Conservation (phyloP, 2,329 filamentous ascomycete species). For the Phoma sp. region DNA sequence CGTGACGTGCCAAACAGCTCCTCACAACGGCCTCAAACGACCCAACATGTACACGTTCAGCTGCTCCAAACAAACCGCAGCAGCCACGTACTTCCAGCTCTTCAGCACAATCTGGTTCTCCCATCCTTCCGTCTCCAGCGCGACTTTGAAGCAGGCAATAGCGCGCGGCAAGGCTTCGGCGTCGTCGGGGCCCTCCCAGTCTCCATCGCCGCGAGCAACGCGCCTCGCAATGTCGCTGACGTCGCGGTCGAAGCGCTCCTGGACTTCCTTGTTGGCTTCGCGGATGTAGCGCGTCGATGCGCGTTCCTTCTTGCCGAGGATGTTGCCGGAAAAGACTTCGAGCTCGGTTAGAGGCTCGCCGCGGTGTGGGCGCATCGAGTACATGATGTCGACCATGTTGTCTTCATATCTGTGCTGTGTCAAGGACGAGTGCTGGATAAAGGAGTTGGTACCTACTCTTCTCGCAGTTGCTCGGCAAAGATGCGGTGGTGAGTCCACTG, state of each 20-base stretch:
- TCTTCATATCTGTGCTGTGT: constrained; percentile 57
- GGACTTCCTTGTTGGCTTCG: constrained; percentile 44
- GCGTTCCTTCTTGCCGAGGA: constrained; percentile 58
- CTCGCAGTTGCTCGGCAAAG: constrained; percentile 53
- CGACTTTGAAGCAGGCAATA: constrained; percentile 58
- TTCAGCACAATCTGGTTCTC: constrained; percentile 44
- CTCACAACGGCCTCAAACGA: constrained; percentile 24
- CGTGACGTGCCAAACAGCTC: background rate
- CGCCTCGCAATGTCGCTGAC: constrained; percentile 52
- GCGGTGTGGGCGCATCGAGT: constrained; percentile 39
- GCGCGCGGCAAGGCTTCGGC: constrained; percentile 55
- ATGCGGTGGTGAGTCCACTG: constrained; percentile 50
- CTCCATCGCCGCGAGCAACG: constrained; percentile 51
- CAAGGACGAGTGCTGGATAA: background rate
- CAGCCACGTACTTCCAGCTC: constrained; percentile 62
- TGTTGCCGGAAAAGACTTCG: constrained; percentile 62
- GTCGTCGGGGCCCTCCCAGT: constrained; percentile 34
- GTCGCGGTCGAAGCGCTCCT: constrained; percentile 51
- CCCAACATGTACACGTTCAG: constrained; percentile 44
- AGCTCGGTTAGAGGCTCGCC: constrained; percentile 40
- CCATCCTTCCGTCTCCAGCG: constrained; percentile 42
- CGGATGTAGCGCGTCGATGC: constrained; percentile 41
- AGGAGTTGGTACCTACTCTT: constrained; percentile 19
- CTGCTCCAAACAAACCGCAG: constrained; percentile 58
- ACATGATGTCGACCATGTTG: constrained; percentile 57